A percentile compares a stretch with the other conserved stretches of the same genome.
Conservation (phyloP, 768 basidiomycete genomes). For the Phlebiopsis gigantea region DNA sequence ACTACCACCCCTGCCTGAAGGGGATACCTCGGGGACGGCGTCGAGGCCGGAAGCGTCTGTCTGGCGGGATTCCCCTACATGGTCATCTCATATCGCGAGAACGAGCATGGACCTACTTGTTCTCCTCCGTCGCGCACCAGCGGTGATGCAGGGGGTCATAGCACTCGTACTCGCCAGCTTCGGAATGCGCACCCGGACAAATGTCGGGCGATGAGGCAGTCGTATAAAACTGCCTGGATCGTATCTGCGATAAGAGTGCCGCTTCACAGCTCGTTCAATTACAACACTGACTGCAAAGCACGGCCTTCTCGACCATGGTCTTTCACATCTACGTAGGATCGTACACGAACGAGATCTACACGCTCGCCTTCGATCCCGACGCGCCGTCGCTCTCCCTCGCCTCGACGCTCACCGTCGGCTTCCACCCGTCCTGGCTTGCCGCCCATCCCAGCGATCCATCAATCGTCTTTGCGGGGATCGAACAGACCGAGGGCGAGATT, state of each 20-base stretch:
- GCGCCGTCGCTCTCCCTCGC: slow-evolving; percentile 38
- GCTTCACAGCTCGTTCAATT: neutral
- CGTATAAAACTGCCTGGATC: slow-evolving; percentile 9
- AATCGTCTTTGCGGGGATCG: slow-evolving; percentile 61
- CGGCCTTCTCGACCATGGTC: slow-evolving; percentile 16
- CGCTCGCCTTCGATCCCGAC: slow-evolving; percentile 56
- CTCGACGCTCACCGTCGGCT: slow-evolving; percentile 45
- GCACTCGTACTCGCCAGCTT: slow-evolving; percentile 3
- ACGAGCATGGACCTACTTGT: slow-evolving; percentile 13
- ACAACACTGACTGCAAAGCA: neutral
- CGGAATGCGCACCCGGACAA: slow-evolving; percentile 7
- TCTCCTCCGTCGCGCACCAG: neutral
- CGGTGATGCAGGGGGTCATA: neutral
- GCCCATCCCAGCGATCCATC: slow-evolving; percentile 50
- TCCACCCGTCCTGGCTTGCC: slow-evolving; percentile 76
- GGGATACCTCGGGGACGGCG: slow-evolving; percentile 7
- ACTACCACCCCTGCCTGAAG: slow-evolving; percentile 10
- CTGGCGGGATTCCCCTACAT: neutral
- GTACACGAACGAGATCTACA: slow-evolving; percentile 58
- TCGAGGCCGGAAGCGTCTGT: slow-evolving; percentile 2
- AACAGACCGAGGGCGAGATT: slow-evolving; percentile 62
- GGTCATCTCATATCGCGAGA: slow-evolving; percentile 4
- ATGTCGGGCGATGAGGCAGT: slow-evolving; percentile 5
- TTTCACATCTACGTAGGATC: slow-evolving; percentile 54
- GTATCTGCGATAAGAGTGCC: slow-evolving; percentile 13